phyloP scores from a whole-genome alignment of 805 yeast genomes.

The Kodamaea neixiangensis region DNA sequence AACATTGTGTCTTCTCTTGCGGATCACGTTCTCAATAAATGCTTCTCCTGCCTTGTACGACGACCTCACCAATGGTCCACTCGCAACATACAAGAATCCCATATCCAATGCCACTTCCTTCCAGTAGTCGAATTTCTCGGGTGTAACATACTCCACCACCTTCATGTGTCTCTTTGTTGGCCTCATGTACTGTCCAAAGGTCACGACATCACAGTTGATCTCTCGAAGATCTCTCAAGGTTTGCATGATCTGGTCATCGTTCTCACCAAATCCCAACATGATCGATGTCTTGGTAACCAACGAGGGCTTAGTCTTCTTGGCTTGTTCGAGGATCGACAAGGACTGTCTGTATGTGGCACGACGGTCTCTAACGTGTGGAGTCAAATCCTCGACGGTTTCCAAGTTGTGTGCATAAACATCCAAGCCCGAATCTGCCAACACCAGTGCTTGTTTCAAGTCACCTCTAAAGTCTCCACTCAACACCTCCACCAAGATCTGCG shows the following conservation, averaged over 20 bases:
- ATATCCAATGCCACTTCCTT: slow-evolving; percentile 77
- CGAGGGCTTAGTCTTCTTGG: slow-evolving; percentile 73
- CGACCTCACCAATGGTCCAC: slow-evolving; percentile 95
- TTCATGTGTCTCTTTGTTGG: slow-evolving; percentile 99
- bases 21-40: slow-evolving; percentile 89
- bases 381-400: slow-evolving; percentile 93
- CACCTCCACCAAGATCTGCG: slow-evolving; percentile 89
- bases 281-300: slow-evolving; percentile 89
- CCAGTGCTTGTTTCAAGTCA: slow-evolving; percentile 73
- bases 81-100: slow-evolving; percentile 95
- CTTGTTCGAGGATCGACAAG: slow-evolving; percentile 71
- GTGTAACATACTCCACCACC: slow-evolving; percentile 92
- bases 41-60: slow-evolving; percentile 98
- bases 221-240: slow-evolving; percentile 76
- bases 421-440: slow-evolving; percentile 80
- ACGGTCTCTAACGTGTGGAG: slow-evolving; percentile 94
- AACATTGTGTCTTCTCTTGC: slow-evolving; percentile 62
- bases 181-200: slow-evolving; percentile 98
- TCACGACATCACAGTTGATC: slow-evolving; percentile 86
- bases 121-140: slow-evolving; percentile 95
- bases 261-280: slow-evolving; percentile 97
- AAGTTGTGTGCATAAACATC: slow-evolving; percentile 97
- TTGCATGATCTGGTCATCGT: slow-evolving; percentile 82
- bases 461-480: slow-evolving; percentile 96
- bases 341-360: slow-evolving; percentile 95